Conservation (phyloP, 495 filamentous ascomycete genomes). For the Extremus antarcticus region DNA sequence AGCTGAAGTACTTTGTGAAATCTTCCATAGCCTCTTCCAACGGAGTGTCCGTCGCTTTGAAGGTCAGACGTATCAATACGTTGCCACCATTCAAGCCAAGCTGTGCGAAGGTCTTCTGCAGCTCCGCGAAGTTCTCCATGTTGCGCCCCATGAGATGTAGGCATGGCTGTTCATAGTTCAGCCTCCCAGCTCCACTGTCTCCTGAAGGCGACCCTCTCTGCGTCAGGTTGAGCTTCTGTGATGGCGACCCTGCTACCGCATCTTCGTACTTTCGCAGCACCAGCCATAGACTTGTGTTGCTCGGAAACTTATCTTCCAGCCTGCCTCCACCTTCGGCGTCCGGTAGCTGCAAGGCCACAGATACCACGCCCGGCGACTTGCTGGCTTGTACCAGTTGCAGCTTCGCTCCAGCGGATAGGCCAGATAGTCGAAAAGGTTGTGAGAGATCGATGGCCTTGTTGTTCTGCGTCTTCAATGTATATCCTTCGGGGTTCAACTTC, state of each 20-base stretch:
- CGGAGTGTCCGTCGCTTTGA: constrained; percentile 62
- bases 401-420: constrained; percentile 75
- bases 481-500: constrained; percentile 57
- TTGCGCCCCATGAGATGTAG: constrained; percentile 70
- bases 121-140: constrained; percentile 59
- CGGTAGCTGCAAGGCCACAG: constrained; percentile 72
- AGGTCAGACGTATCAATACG: constrained; percentile 64
- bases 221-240: constrained; percentile 58
- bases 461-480: constrained; percentile 78
- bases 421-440: constrained; percentile 72
- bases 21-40: constrained; percentile 76
- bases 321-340: constrained; percentile 56
- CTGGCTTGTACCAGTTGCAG: constrained; percentile 82
- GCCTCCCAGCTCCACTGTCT: constrained; percentile 50
- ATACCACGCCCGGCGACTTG: constrained; percentile 69
- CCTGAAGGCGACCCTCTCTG: constrained; percentile 54
- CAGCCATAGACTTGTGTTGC: constrained; percentile 75
- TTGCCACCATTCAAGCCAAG: constrained; percentile 76
- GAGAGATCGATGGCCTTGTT: constrained; percentile 78
- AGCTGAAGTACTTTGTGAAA: constrained; percentile 59
- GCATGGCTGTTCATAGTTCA: constrained; percentile 81
- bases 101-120: constrained; percentile 81
- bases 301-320: constrained; percentile 70
- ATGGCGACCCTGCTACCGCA: constrained; percentile 25
- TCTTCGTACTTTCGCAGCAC: constrained; percentile 78